A percentile compares a stretch with the other conserved stretches of the same genome.
Conservation (phyloP, 2,329 filamentous ascomycete species). For the Aspergillus ruber region DNA sequence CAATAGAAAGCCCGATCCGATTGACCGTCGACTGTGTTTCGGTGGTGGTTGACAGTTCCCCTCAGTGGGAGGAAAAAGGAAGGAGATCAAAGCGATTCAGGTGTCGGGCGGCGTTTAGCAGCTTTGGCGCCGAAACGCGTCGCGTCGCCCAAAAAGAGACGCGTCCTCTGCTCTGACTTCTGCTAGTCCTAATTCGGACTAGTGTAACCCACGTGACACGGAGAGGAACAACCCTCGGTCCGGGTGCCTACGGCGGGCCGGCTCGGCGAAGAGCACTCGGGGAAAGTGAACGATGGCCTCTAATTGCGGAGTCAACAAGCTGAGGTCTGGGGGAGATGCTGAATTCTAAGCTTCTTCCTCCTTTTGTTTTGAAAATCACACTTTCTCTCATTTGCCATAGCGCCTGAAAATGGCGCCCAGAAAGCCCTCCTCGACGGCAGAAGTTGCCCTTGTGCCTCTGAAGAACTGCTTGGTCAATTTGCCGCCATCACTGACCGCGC, state of each 20-base stretch:
- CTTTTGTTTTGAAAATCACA: constrained; percentile 9
- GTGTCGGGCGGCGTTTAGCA: not conserved
- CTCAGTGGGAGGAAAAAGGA: constrained; percentile 7
- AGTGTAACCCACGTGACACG: constrained; percentile 19
- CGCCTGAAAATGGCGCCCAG: constrained; percentile 37
- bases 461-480: constrained; percentile 96
- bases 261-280: constrained; percentile 17
- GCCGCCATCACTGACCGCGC: constrained; percentile 71
- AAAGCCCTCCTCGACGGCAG: constrained; percentile 61
- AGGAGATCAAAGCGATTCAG: not conserved
- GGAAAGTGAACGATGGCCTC: constrained; percentile 6
- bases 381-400: constrained; percentile 5
- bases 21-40: constrained; percentile 10
- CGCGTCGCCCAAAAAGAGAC: constrained; percentile 23
- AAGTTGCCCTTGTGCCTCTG: constrained; percentile 77
- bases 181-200: constrained; percentile 11
- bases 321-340: constrained; percentile 16
- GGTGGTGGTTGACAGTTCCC: constrained; percentile 5
- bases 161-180: constrained; percentile 12
- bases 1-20: constrained; percentile 12
- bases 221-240: constrained; percentile 29
- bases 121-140: constrained; percentile 16
- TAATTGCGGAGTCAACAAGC: constrained; percentile 17
- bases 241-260: constrained; percentile 12
- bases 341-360: constrained; percentile 7